Evolutionary conservation across 2,329 filamentous ascomycete species (phyloP).

Genomic region (Verticillium nubilum): DNA sequence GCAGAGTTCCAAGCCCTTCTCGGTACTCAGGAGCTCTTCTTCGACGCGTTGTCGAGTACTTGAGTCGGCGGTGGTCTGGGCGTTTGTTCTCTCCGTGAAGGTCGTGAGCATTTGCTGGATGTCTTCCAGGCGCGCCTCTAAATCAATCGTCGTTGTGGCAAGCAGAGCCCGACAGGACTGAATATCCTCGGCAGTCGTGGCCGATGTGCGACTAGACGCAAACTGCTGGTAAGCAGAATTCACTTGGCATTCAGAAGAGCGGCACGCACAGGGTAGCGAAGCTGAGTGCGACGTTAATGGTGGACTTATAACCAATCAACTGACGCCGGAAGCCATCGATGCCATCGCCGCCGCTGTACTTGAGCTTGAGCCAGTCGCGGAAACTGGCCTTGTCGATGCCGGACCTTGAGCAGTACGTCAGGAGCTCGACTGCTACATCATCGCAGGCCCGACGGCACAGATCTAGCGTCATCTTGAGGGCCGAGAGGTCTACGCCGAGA

Average conservation of each 20-base stretch:
- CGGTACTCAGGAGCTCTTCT: background rate
- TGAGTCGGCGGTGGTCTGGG: background rate
- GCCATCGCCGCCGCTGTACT: constrained; percentile 35
- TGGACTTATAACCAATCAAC: constrained; percentile 24
- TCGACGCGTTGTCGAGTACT: background rate
- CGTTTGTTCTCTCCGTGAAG: background rate
- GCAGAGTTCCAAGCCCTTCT: background rate
- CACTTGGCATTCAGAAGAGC: background rate
- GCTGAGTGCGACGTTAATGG: constrained; percentile 11
- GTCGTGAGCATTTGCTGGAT: background rate
- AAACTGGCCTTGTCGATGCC: constrained; percentile 29
- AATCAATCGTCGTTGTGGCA: background rate
- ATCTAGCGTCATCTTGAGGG: constrained; percentile 25
- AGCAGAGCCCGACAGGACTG: background rate
- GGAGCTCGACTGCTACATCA: constrained; percentile 32
- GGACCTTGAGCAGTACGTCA: constrained; percentile 27
- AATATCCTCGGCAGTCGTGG: background rate
- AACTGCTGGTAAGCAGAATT: background rate
- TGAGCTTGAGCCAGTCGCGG: constrained; percentile 37
- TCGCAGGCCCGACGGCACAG: constrained; percentile 35
- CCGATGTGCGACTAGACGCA: background rate
- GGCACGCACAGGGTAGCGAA: constrained; percentile 14
- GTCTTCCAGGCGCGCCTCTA: background rate
- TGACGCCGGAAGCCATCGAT: constrained; percentile 31
- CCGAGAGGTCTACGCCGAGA: constrained; percentile 10